Evolutionary conservation across 768 basidiomycete species (phyloP).

Genomic region (Mycena haematopus): DNA sequence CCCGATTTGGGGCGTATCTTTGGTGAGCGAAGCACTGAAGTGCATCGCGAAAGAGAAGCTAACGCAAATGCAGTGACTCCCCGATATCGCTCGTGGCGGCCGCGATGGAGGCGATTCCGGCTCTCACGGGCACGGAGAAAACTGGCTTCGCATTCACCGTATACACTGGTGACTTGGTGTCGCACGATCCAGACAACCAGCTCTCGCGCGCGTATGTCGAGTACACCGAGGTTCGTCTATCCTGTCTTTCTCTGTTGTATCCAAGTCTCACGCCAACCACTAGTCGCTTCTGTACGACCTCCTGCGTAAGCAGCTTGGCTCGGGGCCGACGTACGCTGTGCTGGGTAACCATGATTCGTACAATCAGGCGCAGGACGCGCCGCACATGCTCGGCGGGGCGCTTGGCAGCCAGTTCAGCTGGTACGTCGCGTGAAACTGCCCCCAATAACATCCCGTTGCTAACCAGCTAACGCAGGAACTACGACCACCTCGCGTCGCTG

Average conservation of each 20-base stretch:
- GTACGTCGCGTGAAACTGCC: no score
- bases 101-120: conserved; percentile 70
- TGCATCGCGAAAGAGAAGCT: no score
- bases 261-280: conserved; percentile 46
- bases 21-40: no score
- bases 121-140: conserved; percentile 61
- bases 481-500: conserved; percentile 73
- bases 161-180: conserved; percentile 77
- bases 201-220: conserved; percentile 60
- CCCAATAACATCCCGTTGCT: no score
- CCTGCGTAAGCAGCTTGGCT: conserved; percentile 65
- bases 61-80: no score
- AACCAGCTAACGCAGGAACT: no score
- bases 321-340: conserved; percentile 74
- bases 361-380: conserved; percentile 69
- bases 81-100: conserved; percentile 68
- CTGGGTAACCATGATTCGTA: conserved; percentile 82
- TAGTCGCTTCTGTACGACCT: conserved; percentile 71
- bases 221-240: conserved; percentile 62
- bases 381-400: conserved; percentile 58
- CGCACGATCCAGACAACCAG: conserved; percentile 72
- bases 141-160: conserved; percentile 69
- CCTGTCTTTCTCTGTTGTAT: conserved; percentile 4
- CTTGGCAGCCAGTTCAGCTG: conserved; percentile 70
- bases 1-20: conserved; percentile 68